Evolutionary conservation across 2,329 filamentous ascomycete genomes (phyloP).

Genomic region (Tolypocladium album): DNA sequence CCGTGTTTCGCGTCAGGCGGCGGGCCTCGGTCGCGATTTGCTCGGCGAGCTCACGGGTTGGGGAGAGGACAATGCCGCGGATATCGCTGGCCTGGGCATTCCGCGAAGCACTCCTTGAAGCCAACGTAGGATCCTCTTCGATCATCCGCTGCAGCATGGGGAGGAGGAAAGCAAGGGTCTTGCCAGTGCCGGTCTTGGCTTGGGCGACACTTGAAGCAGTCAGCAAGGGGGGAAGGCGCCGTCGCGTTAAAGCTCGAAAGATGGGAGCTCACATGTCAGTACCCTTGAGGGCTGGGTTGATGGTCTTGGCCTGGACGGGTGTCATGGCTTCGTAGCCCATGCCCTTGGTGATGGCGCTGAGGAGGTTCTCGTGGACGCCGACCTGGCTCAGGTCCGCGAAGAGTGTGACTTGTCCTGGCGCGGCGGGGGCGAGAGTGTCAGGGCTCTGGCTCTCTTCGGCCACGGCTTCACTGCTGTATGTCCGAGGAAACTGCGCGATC

Average conservation of each 20-base stretch:
- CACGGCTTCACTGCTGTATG: conserved; percentile 29
- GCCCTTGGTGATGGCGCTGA: conserved; percentile 56
- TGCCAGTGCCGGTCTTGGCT: conserved; percentile 93
- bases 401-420: conserved; percentile 17
- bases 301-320: conserved; percentile 77
- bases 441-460: conserved; percentile 12
- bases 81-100: conserved; percentile 43
- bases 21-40: conserved; percentile 73
- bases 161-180: conserved; percentile 87
- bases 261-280: conserved; percentile 62
- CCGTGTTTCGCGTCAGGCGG: conserved; percentile 54
- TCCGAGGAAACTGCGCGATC: conserved; percentile 14
- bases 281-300: conserved; percentile 68
- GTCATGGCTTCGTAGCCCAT: conserved; percentile 84
- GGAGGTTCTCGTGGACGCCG: conserved; percentile 52
- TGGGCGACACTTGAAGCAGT: conserved; percentile 60
- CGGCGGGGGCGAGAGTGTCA: background rate
- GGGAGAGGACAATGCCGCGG: conserved; percentile 62
- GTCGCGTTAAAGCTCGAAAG: background rate
- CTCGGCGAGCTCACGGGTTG: conserved; percentile 70
- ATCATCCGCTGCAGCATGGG: conserved; percentile 77
- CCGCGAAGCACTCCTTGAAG: conserved; percentile 26
- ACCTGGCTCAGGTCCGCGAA: conserved; percentile 34
- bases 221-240: background rate
- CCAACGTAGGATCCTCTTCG: conserved; percentile 49